Conservation (phyloP, 192 early-diverging fungal genomes). For the Coemansia asiatica region DNA sequence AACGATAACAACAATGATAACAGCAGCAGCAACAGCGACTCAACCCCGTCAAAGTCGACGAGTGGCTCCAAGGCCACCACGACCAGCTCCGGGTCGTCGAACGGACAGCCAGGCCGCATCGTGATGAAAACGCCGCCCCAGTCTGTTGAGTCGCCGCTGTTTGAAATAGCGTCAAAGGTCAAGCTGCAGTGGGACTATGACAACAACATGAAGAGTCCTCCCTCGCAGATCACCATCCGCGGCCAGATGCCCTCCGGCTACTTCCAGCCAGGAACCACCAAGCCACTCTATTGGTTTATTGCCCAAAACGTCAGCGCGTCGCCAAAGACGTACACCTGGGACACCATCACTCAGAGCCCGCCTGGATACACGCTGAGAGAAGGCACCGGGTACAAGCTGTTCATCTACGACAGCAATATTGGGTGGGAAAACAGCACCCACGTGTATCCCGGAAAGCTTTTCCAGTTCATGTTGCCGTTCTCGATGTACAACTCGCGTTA, state of each 20-base stretch:
- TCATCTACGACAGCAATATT: slow-evolving; percentile 50
- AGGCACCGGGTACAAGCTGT: slow-evolving; percentile 52
- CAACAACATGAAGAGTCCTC: slow-evolving; percentile 54
- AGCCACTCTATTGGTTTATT: slow-evolving; percentile 56
- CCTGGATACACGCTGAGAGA: slow-evolving; percentile 52
- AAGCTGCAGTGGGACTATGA: slow-evolving; percentile 53
- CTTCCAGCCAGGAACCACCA: slow-evolving; percentile 46
- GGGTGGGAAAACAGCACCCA: slow-evolving; percentile 55
- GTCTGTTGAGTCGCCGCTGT: slow-evolving; percentile 47
- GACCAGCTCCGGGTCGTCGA: slow-evolving; percentile 41
- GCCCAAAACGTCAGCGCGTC: slow-evolving; percentile 46
- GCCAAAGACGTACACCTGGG: slow-evolving; percentile 44
- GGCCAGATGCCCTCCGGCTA: slow-evolving; percentile 50
- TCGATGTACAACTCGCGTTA: slow-evolving; percentile 59
- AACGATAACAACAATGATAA: background rate
- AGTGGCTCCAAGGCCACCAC: slow-evolving; percentile 27
- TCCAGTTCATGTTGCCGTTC: slow-evolving; percentile 56
- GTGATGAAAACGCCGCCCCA: slow-evolving; percentile 53
- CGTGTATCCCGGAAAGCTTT: slow-evolving; percentile 46
- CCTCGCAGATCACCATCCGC: slow-evolving; percentile 42
- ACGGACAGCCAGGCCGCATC: slow-evolving; percentile 55
- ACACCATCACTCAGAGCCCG: slow-evolving; percentile 53
- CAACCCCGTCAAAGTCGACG: slow-evolving; percentile 37
- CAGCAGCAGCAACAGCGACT: slow-evolving; percentile 5
- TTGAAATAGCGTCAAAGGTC: slow-evolving; percentile 46